Base-by-base conservation (phyloP, 495 filamentous ascomycete species). In the Astrocystis sublimbata region DNA sequence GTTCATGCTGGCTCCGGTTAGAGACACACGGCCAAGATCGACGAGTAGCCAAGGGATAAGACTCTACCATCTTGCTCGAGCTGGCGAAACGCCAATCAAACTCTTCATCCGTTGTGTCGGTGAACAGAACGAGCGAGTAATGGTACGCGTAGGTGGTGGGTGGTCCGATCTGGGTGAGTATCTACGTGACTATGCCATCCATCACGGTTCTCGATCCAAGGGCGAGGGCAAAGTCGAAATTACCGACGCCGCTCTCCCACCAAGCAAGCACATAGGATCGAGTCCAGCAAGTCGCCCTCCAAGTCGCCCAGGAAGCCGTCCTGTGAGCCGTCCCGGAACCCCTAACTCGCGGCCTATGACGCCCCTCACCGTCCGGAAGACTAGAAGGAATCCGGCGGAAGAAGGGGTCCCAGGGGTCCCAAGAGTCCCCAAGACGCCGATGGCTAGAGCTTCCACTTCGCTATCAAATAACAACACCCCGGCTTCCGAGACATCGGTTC, bases 91-190 rank as follows among this genome's bases (percentile, higher is more conserved):
- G 26, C 94, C 94, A 0, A 92, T 94, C 64, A 97, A 96, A 73
- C 83, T 98, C 2, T 94, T 93, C 69, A 92, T 98, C 26, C 89
- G 94, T 1, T 86, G 92, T 13, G 92, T 98, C 1, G 94, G 94
- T 36, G 91, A 96, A 72, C 81, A 85, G 30, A 88, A 89, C n/a
- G 92, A 96, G 72, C 86, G 94, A 28, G 92, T 98, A 45, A 97
- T 98, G 92, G 96, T 97, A 8, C 89, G 94, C 58, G 92, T 98
- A 21, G 94, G 94, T 15, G 94, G 94, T 60, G 94, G 94, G 36
- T 98, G 94, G 94, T 90, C 92, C 13, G 94, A 98, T 71, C 78
- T 98, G 23, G 92, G 88, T 26, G 93, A 97, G 73, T 98, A 96
- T 70, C 81, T 98, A n/a, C 87, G 89, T 64, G 91, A 96, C 71